Base-by-base conservation (phyloP, 345 rosid species). In the Camelina sativa region DNA sequence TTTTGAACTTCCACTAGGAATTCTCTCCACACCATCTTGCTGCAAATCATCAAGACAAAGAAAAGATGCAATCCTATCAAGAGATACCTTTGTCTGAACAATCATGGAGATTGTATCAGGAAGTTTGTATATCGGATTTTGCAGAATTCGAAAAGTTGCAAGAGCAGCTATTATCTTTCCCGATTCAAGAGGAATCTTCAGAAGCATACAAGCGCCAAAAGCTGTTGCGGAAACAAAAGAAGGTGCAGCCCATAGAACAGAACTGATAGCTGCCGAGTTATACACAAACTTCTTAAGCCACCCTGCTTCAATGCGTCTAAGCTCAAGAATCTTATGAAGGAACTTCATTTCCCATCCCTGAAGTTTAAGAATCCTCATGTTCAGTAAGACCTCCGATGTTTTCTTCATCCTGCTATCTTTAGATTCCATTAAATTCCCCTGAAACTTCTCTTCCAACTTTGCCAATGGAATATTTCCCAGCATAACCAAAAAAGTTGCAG, bases 81-180 rank as follows among this genome's bases (percentile, higher is more conserved):
- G 85, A 0, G 95, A 89, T 54, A 89, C 91, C 79, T 87, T 87
- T 19, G 86, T 83, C 80, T 89, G 91, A 73, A 82, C 85, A 23
- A 86, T 77, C 86, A 84, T 81, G 23, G 95, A 89, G 34, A 89
- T 80, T 6, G 84, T 81, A 54, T 87, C 90, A 10, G 95, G 91
- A 23, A 89, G 88, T 51, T 65, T 73, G 63, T 78, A 83, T n/a
- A 89, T 87, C 2, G 91, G 89, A 41, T 40, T 79, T 78, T 86
- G 88, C 38, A 89, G 85, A 79, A 87, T 84, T 77, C 86, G 77
- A 62, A 89, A 89, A 5, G 91, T 87, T 25, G 91, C 90, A 53
- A 87, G 88, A 5, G 95, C 90, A 30, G 89, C 86, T 55, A 89
- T 74, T 80, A 89, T 85, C 76, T 87, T 89, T 68, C 95, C 95